Conservation (phyloP, 1,139 yeast species). For the Kodamaea suecica region DNA sequence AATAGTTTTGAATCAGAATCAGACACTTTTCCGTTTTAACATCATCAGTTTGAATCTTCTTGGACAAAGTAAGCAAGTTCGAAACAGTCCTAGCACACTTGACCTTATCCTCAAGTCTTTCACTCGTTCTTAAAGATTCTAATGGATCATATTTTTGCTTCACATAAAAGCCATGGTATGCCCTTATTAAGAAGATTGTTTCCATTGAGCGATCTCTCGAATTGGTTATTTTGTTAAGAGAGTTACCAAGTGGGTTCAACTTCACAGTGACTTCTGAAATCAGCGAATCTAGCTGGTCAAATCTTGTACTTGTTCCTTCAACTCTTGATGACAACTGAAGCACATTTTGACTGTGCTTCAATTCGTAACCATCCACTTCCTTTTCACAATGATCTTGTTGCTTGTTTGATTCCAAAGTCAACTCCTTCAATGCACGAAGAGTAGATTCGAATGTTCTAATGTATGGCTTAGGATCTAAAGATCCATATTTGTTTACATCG, state of each 20-base stretch:
- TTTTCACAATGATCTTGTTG: constrained; percentile 49
- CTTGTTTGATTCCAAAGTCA: constrained; percentile 52
- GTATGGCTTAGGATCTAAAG: constrained; percentile 88
- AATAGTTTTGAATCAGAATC: constrained; percentile 60
- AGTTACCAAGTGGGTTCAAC: constrained; percentile 73
- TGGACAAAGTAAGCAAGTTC: constrained; percentile 60
- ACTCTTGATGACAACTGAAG: constrained; percentile 53
- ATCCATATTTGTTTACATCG: constrained; percentile 52
- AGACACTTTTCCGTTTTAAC: constrained; percentile 52
- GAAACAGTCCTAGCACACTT: constrained; percentile 69
- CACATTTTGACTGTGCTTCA: constrained; percentile 66
- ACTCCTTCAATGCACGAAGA: constrained; percentile 60
- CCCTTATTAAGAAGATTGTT: constrained; percentile 70
- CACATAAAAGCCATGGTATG: constrained; percentile 72
- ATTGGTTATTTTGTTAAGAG: constrained; percentile 69
- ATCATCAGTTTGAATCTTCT: constrained; percentile 54
- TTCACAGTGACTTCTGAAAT: constrained; percentile 59
- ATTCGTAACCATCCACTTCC: constrained; percentile 61
- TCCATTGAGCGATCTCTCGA: constrained; percentile 73
- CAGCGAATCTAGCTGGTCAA: constrained; percentile 56
- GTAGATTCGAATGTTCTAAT: constrained; percentile 91
- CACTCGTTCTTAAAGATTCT: constrained; percentile 45
- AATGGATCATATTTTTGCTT: constrained; percentile 63
- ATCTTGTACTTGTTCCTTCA: constrained; percentile 40
- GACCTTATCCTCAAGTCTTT: constrained; percentile 48